A percentile compares a stretch with the other conserved stretches of the same genome.
Evolutionary conservation across 2,329 filamentous ascomycete genomes (phyloP).

Genomic region (Leptodontidium sp.): DNA sequence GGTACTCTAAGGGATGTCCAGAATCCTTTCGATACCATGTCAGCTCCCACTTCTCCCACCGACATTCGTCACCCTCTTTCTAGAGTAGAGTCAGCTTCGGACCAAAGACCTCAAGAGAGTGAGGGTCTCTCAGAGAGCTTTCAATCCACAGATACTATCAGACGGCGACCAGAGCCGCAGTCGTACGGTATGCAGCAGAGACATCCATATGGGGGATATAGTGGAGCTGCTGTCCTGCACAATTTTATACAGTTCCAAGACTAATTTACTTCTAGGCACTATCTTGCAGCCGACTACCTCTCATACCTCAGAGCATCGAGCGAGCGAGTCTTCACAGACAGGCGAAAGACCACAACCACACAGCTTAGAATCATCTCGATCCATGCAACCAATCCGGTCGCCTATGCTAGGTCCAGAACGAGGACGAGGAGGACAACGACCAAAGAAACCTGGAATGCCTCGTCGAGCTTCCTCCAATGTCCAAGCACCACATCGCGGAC

Average conservation of each 20-base stretch:
- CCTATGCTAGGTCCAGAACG: slow-evolving; percentile 47
- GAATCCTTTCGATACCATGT: slow-evolving; percentile 36
- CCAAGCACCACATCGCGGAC: slow-evolving; percentile 79
- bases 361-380: slow-evolving; percentile 45
- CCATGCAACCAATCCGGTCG: slow-evolving; percentile 41
- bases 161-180: slow-evolving; percentile 59
- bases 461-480: slow-evolving; percentile 78
- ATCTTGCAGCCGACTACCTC: slow-evolving; percentile 33
- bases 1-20: slow-evolving; percentile 32
- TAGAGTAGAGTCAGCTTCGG: slow-evolving; percentile 38
- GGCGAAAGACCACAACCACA: slow-evolving; percentile 41
- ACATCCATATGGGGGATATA: not conserved
- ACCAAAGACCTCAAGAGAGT: slow-evolving; percentile 48
- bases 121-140: slow-evolving; percentile 61
- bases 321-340: slow-evolving; percentile 42
- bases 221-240: slow-evolving; percentile 11
- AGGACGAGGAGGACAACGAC: slow-evolving; percentile 46
- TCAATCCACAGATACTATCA: slow-evolving; percentile 67
- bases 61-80: slow-evolving; percentile 56
- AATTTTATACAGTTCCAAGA: slow-evolving; percentile 12
- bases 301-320: slow-evolving; percentile 37
- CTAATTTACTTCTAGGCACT: slow-evolving; percentile 39
- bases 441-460: slow-evolving; percentile 72
- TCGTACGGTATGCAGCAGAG: slow-evolving; percentile 60
- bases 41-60: slow-evolving; percentile 55